These are phyloP conservation scores for Glycyrrhiza uralensis DNA, from an alignment of 306 rosid genomes.

Conservation along the genomic window DNA sequence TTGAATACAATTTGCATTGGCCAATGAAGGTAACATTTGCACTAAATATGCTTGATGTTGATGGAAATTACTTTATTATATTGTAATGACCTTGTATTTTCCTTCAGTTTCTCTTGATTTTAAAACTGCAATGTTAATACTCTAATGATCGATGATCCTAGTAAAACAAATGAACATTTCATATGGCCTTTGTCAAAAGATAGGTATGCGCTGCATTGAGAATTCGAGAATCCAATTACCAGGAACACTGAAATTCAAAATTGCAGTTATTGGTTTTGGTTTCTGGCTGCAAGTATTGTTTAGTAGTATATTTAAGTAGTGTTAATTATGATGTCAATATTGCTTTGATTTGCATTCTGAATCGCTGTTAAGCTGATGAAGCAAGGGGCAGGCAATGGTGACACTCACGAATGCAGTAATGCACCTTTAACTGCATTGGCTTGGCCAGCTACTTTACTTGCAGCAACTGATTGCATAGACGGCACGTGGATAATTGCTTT, in stretches of 20 bases:
- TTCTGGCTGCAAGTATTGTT: not conserved
- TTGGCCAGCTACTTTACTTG: slow-evolving; percentile 32
- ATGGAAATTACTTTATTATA: not conserved
- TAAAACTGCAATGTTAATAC: not conserved
- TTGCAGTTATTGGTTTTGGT: slow-evolving; percentile 29
- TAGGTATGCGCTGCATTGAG: slow-evolving; percentile 41
- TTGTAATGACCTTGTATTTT: slow-evolving; percentile 5
- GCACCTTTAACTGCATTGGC: slow-evolving; percentile 37
- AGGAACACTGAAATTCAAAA: slow-evolving; percentile 45
- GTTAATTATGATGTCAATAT: not conserved
- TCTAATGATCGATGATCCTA: slow-evolving; percentile 10
- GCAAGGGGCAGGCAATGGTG: slow-evolving; percentile 44
- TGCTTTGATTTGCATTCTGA: slow-evolving; percentile 18
- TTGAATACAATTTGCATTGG: not conserved
- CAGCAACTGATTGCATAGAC: slow-evolving; percentile 36
- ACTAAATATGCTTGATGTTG: not conserved
- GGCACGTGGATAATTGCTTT: slow-evolving; percentile 38
- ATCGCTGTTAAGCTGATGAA: slow-evolving; percentile 43
- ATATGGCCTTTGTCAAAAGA: slow-evolving; percentile 26
- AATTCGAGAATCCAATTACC: slow-evolving; percentile 41
- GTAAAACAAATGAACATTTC: slow-evolving; percentile 22
- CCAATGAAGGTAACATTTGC: not conserved
- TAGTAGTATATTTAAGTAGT: not conserved
- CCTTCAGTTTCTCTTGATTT: not conserved
- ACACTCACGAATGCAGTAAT: slow-evolving; percentile 34